These are phyloP conservation scores for Pezicula radicicola DNA, from an alignment of 2,329 filamentous ascomycete species.

Conservation along the genomic window DNA sequence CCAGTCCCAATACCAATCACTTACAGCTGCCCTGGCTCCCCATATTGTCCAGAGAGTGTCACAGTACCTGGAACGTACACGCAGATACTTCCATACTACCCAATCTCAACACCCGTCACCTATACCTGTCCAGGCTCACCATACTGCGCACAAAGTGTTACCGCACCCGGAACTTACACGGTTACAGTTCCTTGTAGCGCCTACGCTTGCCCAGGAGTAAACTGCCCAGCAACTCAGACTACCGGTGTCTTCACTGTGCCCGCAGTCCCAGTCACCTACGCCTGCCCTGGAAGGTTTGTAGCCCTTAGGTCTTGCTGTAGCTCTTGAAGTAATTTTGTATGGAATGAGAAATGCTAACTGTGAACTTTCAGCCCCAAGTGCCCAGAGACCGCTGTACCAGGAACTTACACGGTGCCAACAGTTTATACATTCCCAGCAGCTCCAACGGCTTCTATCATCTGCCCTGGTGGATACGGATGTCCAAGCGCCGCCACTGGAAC, in stretches of 20 bases:
- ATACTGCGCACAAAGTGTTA: not conserved
- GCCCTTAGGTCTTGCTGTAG: not conserved
- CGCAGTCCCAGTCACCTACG: not conserved
- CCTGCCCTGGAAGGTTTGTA: not conserved
- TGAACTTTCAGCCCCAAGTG: not conserved
- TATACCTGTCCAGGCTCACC: not conserved
- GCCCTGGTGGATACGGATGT: too few relatives aligned
- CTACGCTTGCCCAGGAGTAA: not conserved
- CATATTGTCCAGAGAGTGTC: too few relatives aligned
- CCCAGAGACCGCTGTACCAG: not conserved
- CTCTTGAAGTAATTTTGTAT: not conserved
- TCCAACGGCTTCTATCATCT: not conserved
- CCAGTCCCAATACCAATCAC: not conserved
- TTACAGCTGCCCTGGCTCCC: not conserved
- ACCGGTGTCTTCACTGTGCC: too few relatives aligned
- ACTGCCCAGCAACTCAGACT: not conserved
- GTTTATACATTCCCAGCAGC: not conserved
- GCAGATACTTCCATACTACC: too few relatives aligned
- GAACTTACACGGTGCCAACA: not conserved
- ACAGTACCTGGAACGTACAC: too few relatives aligned
- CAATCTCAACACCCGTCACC: not conserved
- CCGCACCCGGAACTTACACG: not conserved
- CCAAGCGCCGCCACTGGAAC: too few relatives aligned
- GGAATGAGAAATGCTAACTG: not conserved
- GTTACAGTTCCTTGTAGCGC: not conserved